Evolutionary conservation across 495 filamentous ascomycete species (phyloP).

Genomic region (Aspergillus hancockii): DNA sequence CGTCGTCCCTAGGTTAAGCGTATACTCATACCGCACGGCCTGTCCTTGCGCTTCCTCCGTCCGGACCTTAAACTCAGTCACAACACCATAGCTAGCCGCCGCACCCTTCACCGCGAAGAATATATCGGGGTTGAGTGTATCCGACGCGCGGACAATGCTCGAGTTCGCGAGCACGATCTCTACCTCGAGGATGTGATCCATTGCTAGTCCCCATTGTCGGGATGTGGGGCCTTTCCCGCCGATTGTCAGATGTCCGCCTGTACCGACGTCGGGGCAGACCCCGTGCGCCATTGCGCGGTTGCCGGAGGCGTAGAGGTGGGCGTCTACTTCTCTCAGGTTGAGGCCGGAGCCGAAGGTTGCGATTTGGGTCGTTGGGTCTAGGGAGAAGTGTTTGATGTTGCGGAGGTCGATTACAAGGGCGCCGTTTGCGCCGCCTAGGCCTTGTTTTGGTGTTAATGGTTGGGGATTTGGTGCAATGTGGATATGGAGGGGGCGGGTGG

Average conservation of each 20-base stretch:
- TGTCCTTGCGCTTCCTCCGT: slow-evolving; percentile 37
- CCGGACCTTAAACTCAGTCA: slow-evolving; percentile 49
- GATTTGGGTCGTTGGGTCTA: slow-evolving; percentile 54
- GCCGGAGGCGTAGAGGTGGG: slow-evolving; percentile 59
- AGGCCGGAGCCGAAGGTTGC: slow-evolving; percentile 69
- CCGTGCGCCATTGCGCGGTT: slow-evolving; percentile 68
- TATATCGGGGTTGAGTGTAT: slow-evolving; percentile 43
- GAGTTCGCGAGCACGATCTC: slow-evolving; percentile 68
- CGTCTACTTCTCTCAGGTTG: slow-evolving; percentile 60
- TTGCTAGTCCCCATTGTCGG: slow-evolving; percentile 61
- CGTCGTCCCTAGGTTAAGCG: slow-evolving; percentile 37
- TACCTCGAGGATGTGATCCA: slow-evolving; percentile 62
- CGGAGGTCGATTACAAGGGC: slow-evolving; percentile 48
- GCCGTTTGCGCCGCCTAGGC: slow-evolving; percentile 47
- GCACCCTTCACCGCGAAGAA: slow-evolving; percentile 57
- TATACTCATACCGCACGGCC: slow-evolving; percentile 39
- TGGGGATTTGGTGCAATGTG: too few species aligned
- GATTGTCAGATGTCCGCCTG: slow-evolving; percentile 73
- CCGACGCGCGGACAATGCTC: slow-evolving; percentile 40
- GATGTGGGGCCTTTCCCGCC: slow-evolving; percentile 66
- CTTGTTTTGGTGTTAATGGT: slow-evolving; percentile 51
- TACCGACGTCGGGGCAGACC: slow-evolving; percentile 65
- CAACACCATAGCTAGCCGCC: slow-evolving; percentile 44
- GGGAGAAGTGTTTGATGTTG: slow-evolving; percentile 48
- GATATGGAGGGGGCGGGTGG: too few species aligned